These are phyloP conservation scores for Goniomonas avonlea DNA, from an alignment of 78 protist genomes.

Conservation along the genomic window DNA sequence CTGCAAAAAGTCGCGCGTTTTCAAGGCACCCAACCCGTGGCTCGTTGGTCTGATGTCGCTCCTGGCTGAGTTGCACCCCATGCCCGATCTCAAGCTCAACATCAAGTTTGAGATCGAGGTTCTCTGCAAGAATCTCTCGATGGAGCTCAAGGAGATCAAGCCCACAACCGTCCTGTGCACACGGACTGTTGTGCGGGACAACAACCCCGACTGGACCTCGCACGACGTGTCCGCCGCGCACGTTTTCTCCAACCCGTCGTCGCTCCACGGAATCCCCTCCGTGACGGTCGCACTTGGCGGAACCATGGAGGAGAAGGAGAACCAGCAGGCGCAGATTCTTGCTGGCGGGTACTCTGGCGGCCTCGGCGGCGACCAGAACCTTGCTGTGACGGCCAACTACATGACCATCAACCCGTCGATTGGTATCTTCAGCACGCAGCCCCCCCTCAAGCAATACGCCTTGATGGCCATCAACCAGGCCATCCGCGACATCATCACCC, in stretches of 20 bases:
- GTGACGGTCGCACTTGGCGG: no score
- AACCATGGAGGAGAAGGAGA: no score
- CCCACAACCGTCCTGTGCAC: neutral
- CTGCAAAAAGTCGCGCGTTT: conserved; percentile 24
- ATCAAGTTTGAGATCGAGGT: conserved; percentile 91
- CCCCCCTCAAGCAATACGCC: conserved; percentile 28
- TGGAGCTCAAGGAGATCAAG: conserved; percentile 47
- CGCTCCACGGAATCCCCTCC: no score
- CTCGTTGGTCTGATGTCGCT: conserved; percentile 71
- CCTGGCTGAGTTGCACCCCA: conserved; percentile 69
- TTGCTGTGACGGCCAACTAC: neutral
- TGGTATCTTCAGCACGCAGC: conserved; percentile 8
- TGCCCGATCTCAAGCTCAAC: conserved; percentile 70
- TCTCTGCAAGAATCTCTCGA: conserved; percentile 63
- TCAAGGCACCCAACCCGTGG: conserved; percentile 95
- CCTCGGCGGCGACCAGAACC: conserved; percentile 28
- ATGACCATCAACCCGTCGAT: conserved; percentile 22
- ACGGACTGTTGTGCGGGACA: neutral
- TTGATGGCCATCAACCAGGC: conserved; percentile 70
- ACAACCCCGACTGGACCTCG: conserved; percentile 5
- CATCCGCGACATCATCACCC: conserved; percentile 63
- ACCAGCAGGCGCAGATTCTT: neutral
- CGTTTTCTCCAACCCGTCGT: no score
- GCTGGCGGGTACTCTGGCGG: neutral
- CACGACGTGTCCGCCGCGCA: neutral